A percentile compares a stretch with the other conserved stretches of the same genome.
Evolutionary conservation across 2,329 filamentous ascomycete genomes (phyloP).

Genomic region (Alternaria arborescens): DNA sequence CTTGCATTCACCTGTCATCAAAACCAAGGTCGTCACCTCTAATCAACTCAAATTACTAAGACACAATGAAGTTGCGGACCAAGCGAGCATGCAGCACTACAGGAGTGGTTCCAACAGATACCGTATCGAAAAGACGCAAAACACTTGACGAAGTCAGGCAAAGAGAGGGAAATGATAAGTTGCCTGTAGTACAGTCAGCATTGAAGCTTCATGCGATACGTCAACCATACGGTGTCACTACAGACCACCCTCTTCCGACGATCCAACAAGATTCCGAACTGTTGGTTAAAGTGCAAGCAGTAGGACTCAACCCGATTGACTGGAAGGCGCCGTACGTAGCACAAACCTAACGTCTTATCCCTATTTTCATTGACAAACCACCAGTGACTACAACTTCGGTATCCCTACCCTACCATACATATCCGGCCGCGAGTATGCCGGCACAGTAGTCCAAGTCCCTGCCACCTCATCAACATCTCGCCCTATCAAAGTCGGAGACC

Average conservation of each 20-base stretch:
- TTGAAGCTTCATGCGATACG: conserved; percentile 61
- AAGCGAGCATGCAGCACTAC: not conserved
- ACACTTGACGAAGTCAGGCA: conserved; percentile 20
- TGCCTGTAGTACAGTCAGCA: conserved; percentile 54
- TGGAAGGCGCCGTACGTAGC: conserved; percentile 75
- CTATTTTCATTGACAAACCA: not conserved
- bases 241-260: conserved; percentile 58
- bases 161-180: not conserved
- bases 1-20: not conserved
- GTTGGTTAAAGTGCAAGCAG: conserved; percentile 68
- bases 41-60: not conserved
- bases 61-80: not conserved
- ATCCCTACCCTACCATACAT: conserved; percentile 74
- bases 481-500: conserved; percentile 52
- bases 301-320: conserved; percentile 80
- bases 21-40: not conserved
- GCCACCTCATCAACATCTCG: conserved; percentile 50
- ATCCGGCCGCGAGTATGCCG: conserved; percentile 74
- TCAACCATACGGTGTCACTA: conserved; percentile 60
- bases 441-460: conserved; percentile 64
- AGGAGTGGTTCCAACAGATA: not conserved
- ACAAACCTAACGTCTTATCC: conserved; percentile 40
- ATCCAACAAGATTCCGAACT: conserved; percentile 62
- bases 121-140: not conserved
- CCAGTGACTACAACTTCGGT: conserved; percentile 74